These are phyloP conservation scores for Coemansia sp. DNA, from an alignment of 192 early-diverging fungal species.

Conservation along the genomic window DNA sequence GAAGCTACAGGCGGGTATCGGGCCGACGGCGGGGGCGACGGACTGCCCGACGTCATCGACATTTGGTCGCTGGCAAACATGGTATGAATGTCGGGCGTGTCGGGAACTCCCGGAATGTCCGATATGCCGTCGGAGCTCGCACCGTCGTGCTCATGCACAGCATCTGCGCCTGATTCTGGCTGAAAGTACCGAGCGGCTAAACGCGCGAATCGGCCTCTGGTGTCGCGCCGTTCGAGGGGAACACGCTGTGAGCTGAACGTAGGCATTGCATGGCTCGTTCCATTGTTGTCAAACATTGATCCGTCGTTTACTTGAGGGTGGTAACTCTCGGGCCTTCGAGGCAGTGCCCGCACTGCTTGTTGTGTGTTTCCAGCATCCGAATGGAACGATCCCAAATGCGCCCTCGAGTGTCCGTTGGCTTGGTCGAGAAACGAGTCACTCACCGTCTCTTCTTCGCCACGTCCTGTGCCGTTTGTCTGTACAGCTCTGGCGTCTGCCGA, in stretches of 20 bases:
- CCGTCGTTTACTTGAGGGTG: conserved; percentile 7
- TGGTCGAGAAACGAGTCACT: background rate
- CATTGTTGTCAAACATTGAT: background rate
- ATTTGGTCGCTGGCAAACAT: conserved; percentile 25
- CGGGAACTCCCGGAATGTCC: conserved; percentile 15
- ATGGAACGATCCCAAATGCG: conserved; percentile 16
- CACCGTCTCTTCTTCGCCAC: background rate
- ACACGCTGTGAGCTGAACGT: conserved; percentile 28
- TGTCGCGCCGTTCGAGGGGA: conserved; percentile 5
- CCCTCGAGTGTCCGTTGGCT: background rate
- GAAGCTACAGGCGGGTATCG: background rate
- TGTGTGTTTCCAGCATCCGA: conserved; percentile 19
- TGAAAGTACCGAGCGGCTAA: conserved; percentile 36
- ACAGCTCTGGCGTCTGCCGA: conserved; percentile 6
- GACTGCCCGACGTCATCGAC: conserved; percentile 11
- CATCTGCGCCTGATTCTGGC: background rate
- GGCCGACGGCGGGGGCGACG: conserved; percentile 8
- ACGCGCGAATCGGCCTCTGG: conserved; percentile 16
- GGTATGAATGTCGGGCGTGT: conserved; percentile 29
- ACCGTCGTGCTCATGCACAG: background rate
- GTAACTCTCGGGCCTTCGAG: conserved; percentile 32
- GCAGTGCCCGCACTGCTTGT: conserved; percentile 4
- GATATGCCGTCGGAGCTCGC: conserved; percentile 23
- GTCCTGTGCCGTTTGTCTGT: background rate
- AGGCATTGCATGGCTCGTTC: conserved; percentile 3